Base-by-base conservation (phyloP, 106 monocot genomes). In the Dioscorea dumetorum region DNA sequence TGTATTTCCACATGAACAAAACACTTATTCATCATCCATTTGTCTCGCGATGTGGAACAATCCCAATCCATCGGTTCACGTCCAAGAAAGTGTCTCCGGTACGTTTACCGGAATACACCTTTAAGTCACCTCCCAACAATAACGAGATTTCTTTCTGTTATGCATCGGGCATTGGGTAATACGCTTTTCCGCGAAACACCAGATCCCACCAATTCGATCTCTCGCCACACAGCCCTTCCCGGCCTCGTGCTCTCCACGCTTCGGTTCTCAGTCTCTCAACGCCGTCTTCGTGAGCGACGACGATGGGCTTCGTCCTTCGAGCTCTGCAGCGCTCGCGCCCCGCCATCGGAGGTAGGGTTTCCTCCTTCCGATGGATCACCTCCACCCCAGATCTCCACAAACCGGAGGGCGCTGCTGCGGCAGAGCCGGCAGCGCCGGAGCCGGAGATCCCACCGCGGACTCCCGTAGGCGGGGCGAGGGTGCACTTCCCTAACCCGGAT, bases 381-480 rank as follows among this genome's bases (percentile, higher is more conserved):
- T 72, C 83, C 66, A 91, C 87, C 53, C 22, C 73, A 51, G 82
- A 80, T 70, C 82, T 85, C 69, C 73, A 65, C 49, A 82, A 70
- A 21, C 85, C 91, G 7, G 87, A 82, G 52, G 34, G 64, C 11
- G 53, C 84, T 19, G 54, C 80, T 13, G 76, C 80, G 1, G 83
- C 83, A 2, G 88, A 73, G 8, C 12, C 71, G 48, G 63, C 76
- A 12, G 65, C 61, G 19, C 74, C 85, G 19, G 35, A 54, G 35
- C 82, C 74, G 32, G 85, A 79, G 60, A 49, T 78, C 56, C 76
- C 72, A 16, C 76, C 80, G 0, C 69, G 88, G 21, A 65, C 64
- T 12, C 85, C 97, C 12, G 81, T 99, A 7, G 97, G 64, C 20
- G 97, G 97, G 2, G 97, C 97, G 2, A 73, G 89, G 50, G 66